Conservation (phyloP, 2,329 filamentous ascomycete genomes). For the Neopestalotiopsis sp. region DNA sequence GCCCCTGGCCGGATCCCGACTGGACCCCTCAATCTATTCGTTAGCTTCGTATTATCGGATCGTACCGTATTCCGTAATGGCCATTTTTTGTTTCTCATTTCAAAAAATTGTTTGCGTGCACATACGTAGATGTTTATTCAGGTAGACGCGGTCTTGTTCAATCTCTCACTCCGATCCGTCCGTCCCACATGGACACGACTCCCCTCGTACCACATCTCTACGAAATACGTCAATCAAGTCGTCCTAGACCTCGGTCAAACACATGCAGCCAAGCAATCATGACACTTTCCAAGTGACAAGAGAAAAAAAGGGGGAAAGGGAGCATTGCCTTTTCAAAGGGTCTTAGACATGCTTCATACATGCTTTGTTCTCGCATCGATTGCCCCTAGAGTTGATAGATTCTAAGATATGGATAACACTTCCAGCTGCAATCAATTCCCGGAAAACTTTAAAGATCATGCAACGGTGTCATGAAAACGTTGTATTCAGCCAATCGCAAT, state of each 20-base stretch:
- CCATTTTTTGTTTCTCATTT: background rate
- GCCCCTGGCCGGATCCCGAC: background rate
- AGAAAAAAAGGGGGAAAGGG: background rate
- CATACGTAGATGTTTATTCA: background rate
- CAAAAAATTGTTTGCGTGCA: background rate
- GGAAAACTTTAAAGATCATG: background rate
- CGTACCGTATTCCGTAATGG: background rate
- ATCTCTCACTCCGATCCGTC: background rate
- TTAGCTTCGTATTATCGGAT: conserved; percentile 1
- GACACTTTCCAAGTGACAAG: background rate
- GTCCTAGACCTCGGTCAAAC: background rate
- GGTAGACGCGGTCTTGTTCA: background rate
- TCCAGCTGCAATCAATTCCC: background rate
- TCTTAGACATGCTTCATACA: background rate
- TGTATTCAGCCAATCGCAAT: background rate
- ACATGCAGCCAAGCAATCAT: background rate
- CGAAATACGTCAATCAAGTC: background rate
- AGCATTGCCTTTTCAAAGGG: background rate
- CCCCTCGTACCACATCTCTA: background rate
- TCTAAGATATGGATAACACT: background rate
- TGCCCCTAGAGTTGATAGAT: too few species aligned
- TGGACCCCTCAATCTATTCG: background rate
- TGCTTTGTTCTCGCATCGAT: background rate
- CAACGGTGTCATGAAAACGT: background rate
- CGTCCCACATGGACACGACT: background rate